These are phyloP conservation scores for Arthromyces matolae DNA, from an alignment of 768 basidiomycete species.

Conservation along the genomic window DNA sequence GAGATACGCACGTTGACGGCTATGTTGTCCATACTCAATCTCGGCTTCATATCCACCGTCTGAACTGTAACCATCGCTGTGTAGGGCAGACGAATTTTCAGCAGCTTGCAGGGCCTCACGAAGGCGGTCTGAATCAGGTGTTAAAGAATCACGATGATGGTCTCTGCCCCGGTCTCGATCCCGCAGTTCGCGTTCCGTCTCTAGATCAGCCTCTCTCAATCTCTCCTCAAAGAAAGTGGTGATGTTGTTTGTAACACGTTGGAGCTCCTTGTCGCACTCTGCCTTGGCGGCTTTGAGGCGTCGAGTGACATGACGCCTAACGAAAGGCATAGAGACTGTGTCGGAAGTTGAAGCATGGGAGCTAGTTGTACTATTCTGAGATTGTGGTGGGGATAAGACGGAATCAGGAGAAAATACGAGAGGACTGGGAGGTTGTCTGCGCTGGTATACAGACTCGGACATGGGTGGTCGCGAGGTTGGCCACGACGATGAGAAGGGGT, in stretches of 20 bases:
- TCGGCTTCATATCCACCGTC: slow-evolving; percentile 86
- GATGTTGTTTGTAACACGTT: slow-evolving; percentile 90
- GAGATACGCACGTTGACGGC: slow-evolving; percentile 72
- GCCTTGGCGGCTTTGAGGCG: slow-evolving; percentile 92
- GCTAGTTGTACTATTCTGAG: slow-evolving; percentile 36
- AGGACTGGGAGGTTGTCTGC: slow-evolving; percentile 71
- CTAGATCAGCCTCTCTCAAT: slow-evolving; percentile 73
- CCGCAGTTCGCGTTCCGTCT: slow-evolving; percentile 58
- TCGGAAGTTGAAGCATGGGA: slow-evolving; percentile 54
- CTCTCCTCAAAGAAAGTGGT: slow-evolving; percentile 93
- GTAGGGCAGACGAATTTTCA: slow-evolving; percentile 53
- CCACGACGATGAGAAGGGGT: slow-evolving; percentile 16
- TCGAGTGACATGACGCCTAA: slow-evolving; percentile 88
- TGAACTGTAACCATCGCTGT: slow-evolving; percentile 69
- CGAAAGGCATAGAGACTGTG: slow-evolving; percentile 89
- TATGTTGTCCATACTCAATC: slow-evolving; percentile 58
- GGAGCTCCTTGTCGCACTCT: slow-evolving; percentile 94
- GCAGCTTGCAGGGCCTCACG: slow-evolving; percentile 60
- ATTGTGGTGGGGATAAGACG: slow-evolving; percentile 48
- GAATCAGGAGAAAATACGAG: slow-evolving; percentile 74
- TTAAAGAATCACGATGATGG: slow-evolving; percentile 55
- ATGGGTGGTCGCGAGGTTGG: slow-evolving; percentile 32
- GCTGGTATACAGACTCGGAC: slow-evolving; percentile 48
- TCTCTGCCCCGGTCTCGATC: slow-evolving; percentile 47
- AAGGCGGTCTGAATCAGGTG: slow-evolving; percentile 50